phyloP scores from a whole-genome alignment of 371 early-diverging fungal genomes.

The Mucor sp. region DNA sequence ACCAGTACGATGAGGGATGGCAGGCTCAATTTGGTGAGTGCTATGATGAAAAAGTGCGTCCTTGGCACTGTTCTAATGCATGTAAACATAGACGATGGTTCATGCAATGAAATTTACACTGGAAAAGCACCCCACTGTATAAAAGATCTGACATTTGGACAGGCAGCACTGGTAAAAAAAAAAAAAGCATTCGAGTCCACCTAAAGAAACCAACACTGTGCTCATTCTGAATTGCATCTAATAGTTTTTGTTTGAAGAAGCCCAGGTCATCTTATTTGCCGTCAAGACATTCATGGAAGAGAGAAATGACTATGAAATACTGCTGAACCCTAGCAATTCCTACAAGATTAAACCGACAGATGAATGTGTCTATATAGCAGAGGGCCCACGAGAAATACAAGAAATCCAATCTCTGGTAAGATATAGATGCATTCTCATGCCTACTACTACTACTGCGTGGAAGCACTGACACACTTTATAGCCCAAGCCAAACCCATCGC shows the following conservation, averaged over 20 bases:
- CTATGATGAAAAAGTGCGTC: neutral
- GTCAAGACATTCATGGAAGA: conserved; percentile 42
- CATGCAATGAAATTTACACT: conserved; percentile 72
- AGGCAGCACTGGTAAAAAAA: conserved; percentile 56
- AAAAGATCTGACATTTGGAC: conserved; percentile 59
- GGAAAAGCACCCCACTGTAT: conserved; percentile 53
- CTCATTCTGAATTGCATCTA: neutral
- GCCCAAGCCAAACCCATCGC: neutral
- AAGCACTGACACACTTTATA: neutral
- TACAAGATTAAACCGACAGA: conserved; percentile 59
- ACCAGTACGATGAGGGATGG: conserved; percentile 71
- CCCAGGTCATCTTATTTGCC: conserved; percentile 72
- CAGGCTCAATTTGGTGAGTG: conserved; percentile 69
- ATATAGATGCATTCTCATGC: neutral
- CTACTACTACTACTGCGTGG: no score
- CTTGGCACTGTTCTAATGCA: neutral
- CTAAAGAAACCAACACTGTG: no score
- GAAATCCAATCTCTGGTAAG: conserved; percentile 48
- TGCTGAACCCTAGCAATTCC: conserved; percentile 67
- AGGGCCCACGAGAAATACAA: conserved; percentile 56
- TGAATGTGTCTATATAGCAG: conserved; percentile 64
- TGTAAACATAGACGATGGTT: conserved; percentile 58
- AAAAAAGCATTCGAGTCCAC: no score
- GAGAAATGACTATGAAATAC: conserved; percentile 37
- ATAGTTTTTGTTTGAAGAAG: conserved; percentile 59